Evolutionary conservation across 2,329 filamentous ascomycete genomes (phyloP), one percentile per base, ranked within the genome.

Genomic region (Fusarium duplospermum): DNA sequence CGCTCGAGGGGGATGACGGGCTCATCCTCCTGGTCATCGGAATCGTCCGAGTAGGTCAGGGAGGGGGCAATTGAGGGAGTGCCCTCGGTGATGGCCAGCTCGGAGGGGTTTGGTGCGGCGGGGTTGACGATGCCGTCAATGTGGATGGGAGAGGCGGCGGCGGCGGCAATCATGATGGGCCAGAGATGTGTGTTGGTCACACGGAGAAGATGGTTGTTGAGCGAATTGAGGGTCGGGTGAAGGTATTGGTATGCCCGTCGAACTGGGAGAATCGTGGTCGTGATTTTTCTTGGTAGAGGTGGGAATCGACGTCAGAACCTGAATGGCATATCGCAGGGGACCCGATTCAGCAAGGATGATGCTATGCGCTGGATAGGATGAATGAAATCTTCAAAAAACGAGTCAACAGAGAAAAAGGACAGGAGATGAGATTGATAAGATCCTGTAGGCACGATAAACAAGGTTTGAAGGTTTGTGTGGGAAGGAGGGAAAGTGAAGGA

Each of bases 1-100:
- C 89, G 88, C 56, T 82, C 81, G 71, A 73, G 31, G 27, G 84
- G 83, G 36, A 84, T 83, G 27, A 81, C 77, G 24, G 85, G 85
- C 71, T 85, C 82, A 69, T 88, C 87, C 59, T 90, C 88, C 64
- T 88, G 86, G 67, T 89, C 89, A 74, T 91, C 89, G 29, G 89
- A 91, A 72, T 90, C 87, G 72, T 88, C 89, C 16, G 90, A 91
- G 77, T 89, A 92, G 64, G 89, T 91, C 64, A 92, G 85, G 1
- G 90, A 91, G 1, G 90, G 90, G 1, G 89, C 89, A 57, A 87
- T 82, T 14, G 89, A 91, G 47, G 86, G 85, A 2, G 85, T 71
- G 64, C 85, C 83, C 72, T 88, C 86, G 70, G 86, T 81, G 22
- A 86, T 85, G 38, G 86, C 82, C 78, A 83, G 84, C 74, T 84